Conservation (phyloP, 257 asterid genomes). For the Verbascum thapsus region DNA sequence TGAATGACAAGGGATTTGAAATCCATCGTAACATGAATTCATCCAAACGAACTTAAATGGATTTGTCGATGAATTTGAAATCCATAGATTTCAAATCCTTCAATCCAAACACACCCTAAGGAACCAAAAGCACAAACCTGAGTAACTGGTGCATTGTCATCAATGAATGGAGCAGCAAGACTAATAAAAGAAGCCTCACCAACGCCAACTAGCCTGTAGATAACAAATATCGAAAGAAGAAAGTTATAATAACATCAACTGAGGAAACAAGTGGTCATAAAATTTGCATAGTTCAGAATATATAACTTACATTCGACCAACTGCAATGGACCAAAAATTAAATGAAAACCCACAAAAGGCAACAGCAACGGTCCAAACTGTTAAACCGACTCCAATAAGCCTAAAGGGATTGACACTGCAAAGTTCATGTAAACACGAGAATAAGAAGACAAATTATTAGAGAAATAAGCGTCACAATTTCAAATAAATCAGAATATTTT, state of each 20-base stretch:
- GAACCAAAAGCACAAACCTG: constrained; percentile 57
- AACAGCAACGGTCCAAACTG: constrained; percentile 89
- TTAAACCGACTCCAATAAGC: constrained; percentile 92
- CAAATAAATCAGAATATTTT: constrained; percentile 1
- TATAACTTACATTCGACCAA: constrained; percentile 81
- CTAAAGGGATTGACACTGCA: constrained; percentile 94
- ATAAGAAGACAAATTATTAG: constrained; percentile 20
- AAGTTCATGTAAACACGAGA: constrained; percentile 33
- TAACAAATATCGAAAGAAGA: constrained; percentile 25
- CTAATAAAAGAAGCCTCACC: constrained; percentile 99
- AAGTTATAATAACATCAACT: background rate
- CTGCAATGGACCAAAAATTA: constrained; percentile 78
- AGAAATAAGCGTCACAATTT: constrained; percentile 10
- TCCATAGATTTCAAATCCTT: too few species aligned
- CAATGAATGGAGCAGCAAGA: constrained; percentile 98
- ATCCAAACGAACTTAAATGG: too few species aligned
- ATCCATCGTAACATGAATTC: too few species aligned
- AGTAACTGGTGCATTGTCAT: constrained; percentile 89
- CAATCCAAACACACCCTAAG: too few species aligned
- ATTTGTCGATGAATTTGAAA: too few species aligned
- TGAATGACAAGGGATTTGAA: too few species aligned
- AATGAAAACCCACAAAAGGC: constrained; percentile 84
- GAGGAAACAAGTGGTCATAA: constrained; percentile 21
- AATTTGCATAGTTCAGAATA: background rate
- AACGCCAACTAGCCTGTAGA: constrained; percentile 90